Base-by-base conservation (phyloP, 257 asterid species). In the Solanum virginianum region DNA sequence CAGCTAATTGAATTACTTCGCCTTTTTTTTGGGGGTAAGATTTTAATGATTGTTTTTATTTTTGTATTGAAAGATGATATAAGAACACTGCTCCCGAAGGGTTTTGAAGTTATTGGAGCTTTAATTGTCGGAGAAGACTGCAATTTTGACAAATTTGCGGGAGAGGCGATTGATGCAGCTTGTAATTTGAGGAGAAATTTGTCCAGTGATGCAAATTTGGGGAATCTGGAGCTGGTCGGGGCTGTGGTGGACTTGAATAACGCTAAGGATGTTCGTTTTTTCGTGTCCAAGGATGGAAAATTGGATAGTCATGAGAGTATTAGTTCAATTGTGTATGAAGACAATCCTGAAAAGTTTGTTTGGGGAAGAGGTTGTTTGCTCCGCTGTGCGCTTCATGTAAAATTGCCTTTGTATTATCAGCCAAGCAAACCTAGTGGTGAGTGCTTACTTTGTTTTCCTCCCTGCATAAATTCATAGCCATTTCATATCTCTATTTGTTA, bases 51-150 rank as follows among this genome's bases (percentile, higher is more conserved):
- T 51, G 32, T 49, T 49, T 41, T 41, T 12, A 32, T 51, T 49
- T 32, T 79, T 56, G n/a, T n/a, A 3, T 49, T 83, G 75, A 69
- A 95, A 96, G 99, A 91, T 89, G 99, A 95, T 80, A 86, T 94
- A 81, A 91, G 89, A 87, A 89, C 91, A 68, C 88, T 96, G 88
- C 85, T 93, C 54, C 98, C 95, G 0, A 91, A 91, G 91, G 99
- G 98, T 8, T 92, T 95, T 80, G 95, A 96, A 86, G 93, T 96
- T 24, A 88, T 92, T 22, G 99, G 99, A 86, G 98, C 94, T 29
- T 81, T 94, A 87, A 86, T 94, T 88, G 91, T 88, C 70, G 91
- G 82, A 82, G 85, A 85, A 71, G 92, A 83, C 17, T 29, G 84
- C 26, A 89, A 85, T 86, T 53, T 84, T 9, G 90, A 88, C 56